Evolutionary conservation across 129 eudicot genomes (phyloP), one percentile per base, ranked within the genome.

Genomic region (Chrysanthemum lavandulifolium): DNA sequence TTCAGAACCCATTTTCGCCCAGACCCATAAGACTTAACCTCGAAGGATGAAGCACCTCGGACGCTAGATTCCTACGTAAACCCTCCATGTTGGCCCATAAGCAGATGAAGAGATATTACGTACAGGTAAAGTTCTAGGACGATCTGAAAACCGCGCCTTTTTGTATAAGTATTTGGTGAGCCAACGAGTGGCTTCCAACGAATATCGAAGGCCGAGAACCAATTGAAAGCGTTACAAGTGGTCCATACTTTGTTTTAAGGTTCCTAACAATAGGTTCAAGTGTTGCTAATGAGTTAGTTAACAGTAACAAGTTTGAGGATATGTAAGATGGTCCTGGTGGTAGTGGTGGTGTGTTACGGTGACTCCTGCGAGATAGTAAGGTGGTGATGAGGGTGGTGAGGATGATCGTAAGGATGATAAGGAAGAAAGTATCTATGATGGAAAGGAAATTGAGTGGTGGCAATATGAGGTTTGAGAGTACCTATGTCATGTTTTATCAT

Each of bases 321-420:
- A 64, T 6, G 27, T 14, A 36, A 18, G 68, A 64, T 9, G 68
- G 68, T 4, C 68, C 68, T 36, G 68, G 68, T 63, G 68, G 68
- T 36, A 64, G 27, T 64, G 40, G 68, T 64, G 43, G 52, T 64
- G n/a, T 64, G 10, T 61, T 61, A 6, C 19, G 14, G 19, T 18
- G 67, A 10, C 62, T 57, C 62, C 10, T 13, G 57, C 57, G 57
- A 4, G 7, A n/a, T 13, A 52, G 6, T 52, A 52, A 11, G 57
- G 57, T 13, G 14, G 14, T 13, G 57, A 52, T 52, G 14, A 52
- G 57, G 62, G 62, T 18, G 62, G 62, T n/a, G 21, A 57, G 31
- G 62, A 18, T 57, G 62, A 57, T 57, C 31, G 10, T 57, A 14
- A 40, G 47, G 47, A 40, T 40, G 10, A 40, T 40, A 40, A 40